These are phyloP conservation scores for Alternaria triticimaculans DNA, from an alignment of 2,329 filamentous ascomycete genomes.

Conservation along the genomic window DNA sequence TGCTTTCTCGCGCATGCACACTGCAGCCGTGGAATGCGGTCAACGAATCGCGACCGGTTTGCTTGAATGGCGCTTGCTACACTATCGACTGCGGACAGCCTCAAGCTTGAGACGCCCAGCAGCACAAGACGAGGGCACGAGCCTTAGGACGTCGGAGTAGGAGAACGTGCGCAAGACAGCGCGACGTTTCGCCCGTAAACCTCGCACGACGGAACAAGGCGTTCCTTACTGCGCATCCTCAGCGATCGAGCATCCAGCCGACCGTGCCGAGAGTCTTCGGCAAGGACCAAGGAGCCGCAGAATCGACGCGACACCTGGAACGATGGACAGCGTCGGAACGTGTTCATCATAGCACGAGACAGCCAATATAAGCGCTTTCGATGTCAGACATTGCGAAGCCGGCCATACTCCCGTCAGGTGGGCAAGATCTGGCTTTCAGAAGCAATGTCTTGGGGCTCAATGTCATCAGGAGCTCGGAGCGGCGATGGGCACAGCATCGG, in stretches of 20 bases:
- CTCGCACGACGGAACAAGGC: neutral
- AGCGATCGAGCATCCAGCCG: neutral
- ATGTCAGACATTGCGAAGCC: neutral
- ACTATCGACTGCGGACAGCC: neutral
- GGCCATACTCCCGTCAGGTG: neutral
- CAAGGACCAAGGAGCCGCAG: neutral
- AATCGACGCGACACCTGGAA: neutral
- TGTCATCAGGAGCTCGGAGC: neutral
- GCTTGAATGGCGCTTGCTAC: neutral
- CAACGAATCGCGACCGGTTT: neutral
- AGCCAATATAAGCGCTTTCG: accelerated
- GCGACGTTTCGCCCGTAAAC: neutral
- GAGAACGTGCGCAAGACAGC: neutral
- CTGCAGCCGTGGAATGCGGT: neutral
- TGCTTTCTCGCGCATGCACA: neutral
- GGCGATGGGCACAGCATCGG: neutral
- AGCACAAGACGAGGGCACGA: neutral
- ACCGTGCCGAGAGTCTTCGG: neutral
- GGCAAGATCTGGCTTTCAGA: neutral
- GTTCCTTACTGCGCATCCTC: neutral
- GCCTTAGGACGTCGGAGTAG: neutral
- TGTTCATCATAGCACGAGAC: neutral
- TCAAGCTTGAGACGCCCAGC: neutral
- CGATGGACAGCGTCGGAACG: neutral
- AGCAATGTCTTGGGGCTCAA: neutral